These are phyloP conservation scores for Salix purpurea DNA, from an alignment of 345 rosid species.

Conservation along the genomic window DNA sequence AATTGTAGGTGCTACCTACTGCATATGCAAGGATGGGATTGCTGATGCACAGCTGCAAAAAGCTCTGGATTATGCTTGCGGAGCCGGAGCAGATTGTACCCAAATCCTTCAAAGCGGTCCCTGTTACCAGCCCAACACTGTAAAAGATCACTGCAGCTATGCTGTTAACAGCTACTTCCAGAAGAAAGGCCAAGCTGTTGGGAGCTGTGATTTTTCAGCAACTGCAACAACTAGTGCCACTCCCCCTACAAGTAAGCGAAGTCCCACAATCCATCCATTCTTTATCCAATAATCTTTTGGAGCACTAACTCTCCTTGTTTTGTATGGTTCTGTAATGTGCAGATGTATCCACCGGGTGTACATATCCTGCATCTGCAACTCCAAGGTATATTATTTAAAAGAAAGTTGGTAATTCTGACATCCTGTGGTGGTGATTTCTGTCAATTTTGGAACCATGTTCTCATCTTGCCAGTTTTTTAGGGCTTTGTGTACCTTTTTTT, in stretches of 20 bases:
- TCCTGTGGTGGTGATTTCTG: background rate
- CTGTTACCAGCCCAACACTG: slow-evolving; percentile 77
- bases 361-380: slow-evolving; percentile 12
- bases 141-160: slow-evolving; percentile 80
- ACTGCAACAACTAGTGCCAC: slow-evolving; percentile 37
- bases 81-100: slow-evolving; percentile 42
- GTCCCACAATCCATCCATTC: too few species aligned
- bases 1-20: slow-evolving; percentile 53
- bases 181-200: slow-evolving; percentile 46
- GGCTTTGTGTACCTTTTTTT: background rate
- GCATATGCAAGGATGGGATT: slow-evolving; percentile 70
- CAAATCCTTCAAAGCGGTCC: slow-evolving; percentile 49
- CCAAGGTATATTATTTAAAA: background rate
- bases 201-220: slow-evolving; percentile 74
- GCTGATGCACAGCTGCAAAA: slow-evolving; percentile 56
- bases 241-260: slow-evolving; percentile 17
- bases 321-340: background rate
- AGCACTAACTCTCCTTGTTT: background rate
- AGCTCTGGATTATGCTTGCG: slow-evolving; percentile 82
- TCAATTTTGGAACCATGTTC: background rate
- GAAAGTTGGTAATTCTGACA: background rate
- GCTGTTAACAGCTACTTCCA: slow-evolving; percentile 90
- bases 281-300: background rate
- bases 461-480: background rate
- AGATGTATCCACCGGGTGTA: slow-evolving; percentile 13